Conservation (phyloP, 345 rosid genomes). For the Gossypium herbaceum region DNA sequence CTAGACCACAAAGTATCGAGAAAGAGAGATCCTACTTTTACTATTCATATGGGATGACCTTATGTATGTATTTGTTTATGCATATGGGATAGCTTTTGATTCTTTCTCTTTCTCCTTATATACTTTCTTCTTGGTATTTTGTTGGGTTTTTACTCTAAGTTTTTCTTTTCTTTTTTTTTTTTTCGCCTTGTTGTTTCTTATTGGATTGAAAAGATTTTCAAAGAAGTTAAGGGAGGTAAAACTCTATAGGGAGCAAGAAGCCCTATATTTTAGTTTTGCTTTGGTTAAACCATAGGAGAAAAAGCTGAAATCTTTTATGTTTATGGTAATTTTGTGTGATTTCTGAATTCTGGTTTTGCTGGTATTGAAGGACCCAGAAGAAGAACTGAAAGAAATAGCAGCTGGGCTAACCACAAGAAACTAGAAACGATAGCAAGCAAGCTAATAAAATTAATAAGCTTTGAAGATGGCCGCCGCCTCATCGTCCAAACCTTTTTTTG, state of each 20-base stretch:
- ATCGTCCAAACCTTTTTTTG: constrained; percentile 29
- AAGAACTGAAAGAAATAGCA: neutral
- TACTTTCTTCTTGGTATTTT: constrained; percentile 11
- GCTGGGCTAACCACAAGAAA: neutral
- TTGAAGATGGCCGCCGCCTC: constrained; percentile 43
- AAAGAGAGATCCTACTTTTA: neutral
- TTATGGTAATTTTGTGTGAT: constrained; percentile 5
- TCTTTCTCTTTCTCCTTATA: constrained; percentile 33
- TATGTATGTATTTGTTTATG: constrained; percentile 6
- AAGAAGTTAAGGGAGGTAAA: neutral
- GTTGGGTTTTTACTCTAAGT: neutral
- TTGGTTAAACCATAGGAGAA: neutral
- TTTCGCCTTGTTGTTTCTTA: constrained; percentile 14
- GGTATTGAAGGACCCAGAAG: neutral
- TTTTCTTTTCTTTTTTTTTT: neutral
- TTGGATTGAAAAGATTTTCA: constrained; percentile 14
- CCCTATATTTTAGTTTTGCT: neutral
- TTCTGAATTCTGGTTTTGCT: constrained; percentile 11
- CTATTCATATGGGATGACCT: neutral
- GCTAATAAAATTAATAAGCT: neutral
- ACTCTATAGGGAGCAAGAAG: neutral
- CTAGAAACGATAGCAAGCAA: neutral
- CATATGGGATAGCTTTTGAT: neutral
- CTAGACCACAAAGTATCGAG: neutral
- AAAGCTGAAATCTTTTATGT: neutral